Percentiles rank a stretch among this genome's conserved stretches.
Conservation (phyloP, 176 grass and related monocot genomes). For the Triticum dicoccoides region DNA sequence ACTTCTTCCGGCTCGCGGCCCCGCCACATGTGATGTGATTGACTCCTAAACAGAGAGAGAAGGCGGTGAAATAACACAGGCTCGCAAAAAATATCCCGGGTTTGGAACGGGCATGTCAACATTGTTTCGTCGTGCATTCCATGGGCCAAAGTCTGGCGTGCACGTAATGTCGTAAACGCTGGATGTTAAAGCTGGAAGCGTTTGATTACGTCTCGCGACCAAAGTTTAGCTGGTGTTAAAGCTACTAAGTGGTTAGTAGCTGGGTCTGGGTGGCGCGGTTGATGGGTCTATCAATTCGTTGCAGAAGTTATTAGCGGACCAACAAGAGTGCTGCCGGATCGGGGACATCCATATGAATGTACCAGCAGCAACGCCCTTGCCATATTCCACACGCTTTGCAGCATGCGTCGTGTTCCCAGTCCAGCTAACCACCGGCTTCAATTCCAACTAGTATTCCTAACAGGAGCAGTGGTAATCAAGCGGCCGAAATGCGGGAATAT, state of each 20-base stretch:
- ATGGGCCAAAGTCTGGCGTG: neutral
- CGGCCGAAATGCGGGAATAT: neutral
- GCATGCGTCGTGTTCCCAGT: neutral
- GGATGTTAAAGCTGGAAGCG: neutral
- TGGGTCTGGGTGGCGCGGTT: neutral
- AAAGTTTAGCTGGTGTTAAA: neutral
- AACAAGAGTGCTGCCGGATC: slow-evolving; percentile 38
- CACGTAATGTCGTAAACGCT: neutral
- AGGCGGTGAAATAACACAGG: neutral
- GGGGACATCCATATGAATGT: slow-evolving; percentile 50
- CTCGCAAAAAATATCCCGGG: too few species aligned
- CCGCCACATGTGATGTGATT: neutral
- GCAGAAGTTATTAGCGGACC: slow-evolving; percentile 3
- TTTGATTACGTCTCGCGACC: too few species aligned
- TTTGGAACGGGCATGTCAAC: too few species aligned
- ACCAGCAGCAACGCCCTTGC: slow-evolving; percentile 13
- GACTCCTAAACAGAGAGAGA: neutral
- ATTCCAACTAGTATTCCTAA: neutral
- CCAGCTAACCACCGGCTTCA: neutral
- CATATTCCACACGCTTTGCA: neutral
- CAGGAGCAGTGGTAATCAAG: neutral
- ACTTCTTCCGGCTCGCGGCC: too few species aligned
- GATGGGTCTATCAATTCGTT: slow-evolving; percentile 23
- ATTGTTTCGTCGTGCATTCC: too few species aligned
- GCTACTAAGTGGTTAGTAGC: neutral